A percentile compares a stretch with the other conserved stretches of the same genome.
phyloP scores from a whole-genome alignment of 225 moss, liverwort and hornwort species.

The Pleurozium schreberi region DNA sequence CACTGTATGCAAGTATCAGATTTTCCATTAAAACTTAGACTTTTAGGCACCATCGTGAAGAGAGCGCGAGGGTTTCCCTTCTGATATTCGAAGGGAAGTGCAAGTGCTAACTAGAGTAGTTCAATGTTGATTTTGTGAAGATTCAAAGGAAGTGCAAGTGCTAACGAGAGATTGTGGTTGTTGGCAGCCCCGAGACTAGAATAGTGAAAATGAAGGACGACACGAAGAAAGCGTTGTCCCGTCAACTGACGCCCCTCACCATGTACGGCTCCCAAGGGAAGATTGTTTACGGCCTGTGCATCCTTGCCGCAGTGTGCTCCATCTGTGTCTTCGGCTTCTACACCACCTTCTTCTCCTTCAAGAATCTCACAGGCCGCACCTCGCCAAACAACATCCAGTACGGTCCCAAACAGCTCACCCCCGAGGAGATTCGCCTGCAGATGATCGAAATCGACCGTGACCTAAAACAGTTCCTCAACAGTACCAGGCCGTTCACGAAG shows the following conservation, averaged over 20 bases:
- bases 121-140: neutral
- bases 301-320: slow-evolving; percentile 13
- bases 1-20: neutral
- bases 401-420: slow-evolving; percentile 16
- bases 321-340: slow-evolving; percentile 4
- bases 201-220: slow-evolving; percentile 31
- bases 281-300: slow-evolving; percentile 6
- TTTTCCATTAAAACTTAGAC: neutral
- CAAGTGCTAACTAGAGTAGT: neutral
- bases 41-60: neutral
- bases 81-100: neutral
- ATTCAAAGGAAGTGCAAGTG: neutral
- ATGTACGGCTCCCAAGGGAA: neutral
- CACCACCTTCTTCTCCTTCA: neutral
- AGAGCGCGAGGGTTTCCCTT: neutral
- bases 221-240: slow-evolving; percentile 1
- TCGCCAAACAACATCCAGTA: neutral
- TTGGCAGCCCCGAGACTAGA: neutral
- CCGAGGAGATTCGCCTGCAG: slow-evolving; percentile 12
- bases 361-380: neutral
- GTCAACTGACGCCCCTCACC: neutral
- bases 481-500: slow-evolving; percentile 37
- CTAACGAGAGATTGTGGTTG: neutral
- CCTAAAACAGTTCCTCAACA: slow-evolving; percentile 1
- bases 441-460: slow-evolving; percentile 10